Conservation (phyloP, 164 flowering plant species). For the Annona squamosa region DNA sequence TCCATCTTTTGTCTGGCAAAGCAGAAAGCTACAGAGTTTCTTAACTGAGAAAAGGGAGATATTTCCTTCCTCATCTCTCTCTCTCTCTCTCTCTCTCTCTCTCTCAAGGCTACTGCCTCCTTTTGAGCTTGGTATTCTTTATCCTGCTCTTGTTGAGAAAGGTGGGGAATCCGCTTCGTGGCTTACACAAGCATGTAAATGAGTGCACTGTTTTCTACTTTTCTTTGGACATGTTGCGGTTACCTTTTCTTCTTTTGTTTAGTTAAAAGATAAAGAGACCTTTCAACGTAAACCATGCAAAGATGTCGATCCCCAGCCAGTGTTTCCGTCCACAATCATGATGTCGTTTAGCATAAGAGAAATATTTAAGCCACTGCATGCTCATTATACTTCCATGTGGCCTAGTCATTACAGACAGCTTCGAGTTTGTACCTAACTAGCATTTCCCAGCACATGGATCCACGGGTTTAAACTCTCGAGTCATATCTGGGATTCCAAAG, state of each 20-base stretch:
- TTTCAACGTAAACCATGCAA: slow-evolving; percentile 20
- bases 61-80: slow-evolving; percentile 17
- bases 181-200: slow-evolving; percentile 30
- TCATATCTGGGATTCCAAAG: background rate
- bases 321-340: background rate
- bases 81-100: too few species aligned
- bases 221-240: slow-evolving; percentile 30
- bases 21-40: slow-evolving; percentile 7
- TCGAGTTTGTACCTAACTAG: background rate
- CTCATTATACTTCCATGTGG: slow-evolving; percentile 1
- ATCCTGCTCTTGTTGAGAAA: slow-evolving; percentile 16
- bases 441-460: background rate
- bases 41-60: slow-evolving; percentile 15
- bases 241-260: slow-evolving; percentile 7
- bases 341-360: background rate
- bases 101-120: too few species aligned
- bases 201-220: slow-evolving; percentile 8
- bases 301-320: slow-evolving; percentile 20
- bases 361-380: background rate
- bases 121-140: background rate
- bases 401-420: background rate
- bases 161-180: slow-evolving; percentile 43
- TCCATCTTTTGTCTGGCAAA: background rate
- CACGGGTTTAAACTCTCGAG: too few species aligned
- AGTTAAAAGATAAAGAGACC: slow-evolving; percentile 5